Conservation (phyloP, 2,329 filamentous ascomycete species). For the Bipolaris cookei region DNA sequence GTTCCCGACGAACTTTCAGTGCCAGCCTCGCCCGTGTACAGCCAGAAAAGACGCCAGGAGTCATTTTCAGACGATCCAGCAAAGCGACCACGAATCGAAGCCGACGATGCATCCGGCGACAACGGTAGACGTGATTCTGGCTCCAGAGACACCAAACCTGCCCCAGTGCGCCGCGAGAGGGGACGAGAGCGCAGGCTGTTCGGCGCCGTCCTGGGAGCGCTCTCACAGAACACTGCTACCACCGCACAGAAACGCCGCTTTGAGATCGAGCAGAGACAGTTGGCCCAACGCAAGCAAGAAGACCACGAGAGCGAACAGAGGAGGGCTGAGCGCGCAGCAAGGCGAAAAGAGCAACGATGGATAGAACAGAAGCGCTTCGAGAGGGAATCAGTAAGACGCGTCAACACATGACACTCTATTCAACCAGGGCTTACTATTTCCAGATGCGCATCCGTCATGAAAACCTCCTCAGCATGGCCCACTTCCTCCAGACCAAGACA, state of each 20-base stretch:
- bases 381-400: constrained; percentile 69
- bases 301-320: constrained; percentile 72
- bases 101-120: constrained; percentile 30
- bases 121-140: constrained; percentile 27
- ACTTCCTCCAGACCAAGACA: constrained; percentile 73
- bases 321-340: constrained; percentile 69
- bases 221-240: constrained; percentile 71
- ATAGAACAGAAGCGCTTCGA: constrained; percentile 78
- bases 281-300: constrained; percentile 76
- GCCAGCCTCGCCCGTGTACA: constrained; percentile 40
- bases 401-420: neutral
- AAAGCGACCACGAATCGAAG: constrained; percentile 61
- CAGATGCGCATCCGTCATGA: constrained; percentile 78
- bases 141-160: constrained; percentile 43
- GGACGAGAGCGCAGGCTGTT: constrained; percentile 86
- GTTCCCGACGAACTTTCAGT: constrained; percentile 53
- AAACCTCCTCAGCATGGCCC: constrained; percentile 73
- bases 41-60: constrained; percentile 62
- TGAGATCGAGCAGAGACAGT: constrained; percentile 83
- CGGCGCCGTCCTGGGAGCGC: constrained; percentile 77
- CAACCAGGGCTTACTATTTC: constrained; percentile 24
- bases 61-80: constrained; percentile 56
- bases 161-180: constrained; percentile 64
- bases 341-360: constrained; percentile 66
- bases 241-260: constrained; percentile 70